Evolutionary conservation across 108 stramenopile species (phyloP), one percentile per base, ranked within the genome.

Genomic region (Fragilariopsis cylindrus): DNA sequence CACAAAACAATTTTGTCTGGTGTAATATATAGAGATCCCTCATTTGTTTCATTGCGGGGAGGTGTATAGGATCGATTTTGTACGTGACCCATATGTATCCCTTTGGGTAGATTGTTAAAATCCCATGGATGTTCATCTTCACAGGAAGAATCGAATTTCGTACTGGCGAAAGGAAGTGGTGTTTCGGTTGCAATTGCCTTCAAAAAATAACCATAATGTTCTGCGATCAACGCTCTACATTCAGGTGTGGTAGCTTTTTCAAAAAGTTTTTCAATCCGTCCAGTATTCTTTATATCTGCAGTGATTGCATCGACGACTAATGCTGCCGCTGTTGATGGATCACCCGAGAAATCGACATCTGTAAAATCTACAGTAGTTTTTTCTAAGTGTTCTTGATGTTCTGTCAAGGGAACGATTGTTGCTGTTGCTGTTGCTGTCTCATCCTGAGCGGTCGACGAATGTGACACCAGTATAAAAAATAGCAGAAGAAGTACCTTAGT

Each of bases 41-140:
- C 84, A 39, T 87, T 77, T 3, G 79, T 84, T 57, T 82, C 80
- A 16, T 87, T 82, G 45, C 76, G 82, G 8, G 83, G 81, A 8
- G 94, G 94, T 69, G 92, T 83, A 72, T 93, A 95, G 57, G 84
- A 82, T 55, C 89, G 74, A 73, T 92, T 89, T 72, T 92, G 90
- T 58, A 95, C 69, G 15, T 76, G 73, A 4, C 75, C 80, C 21
- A 85, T 58, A 60, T 69, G 84, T 57, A 90, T 81, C 21, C 87
- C 89, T 41, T 81, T 52, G 15, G 92, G 91, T 55, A 91, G 65
- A 74, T 90, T 87, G 50, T 92, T 76, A 75, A 89, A 92, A 77
- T 92, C 88, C 52, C 80, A 83, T 47, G 80, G 74, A 6, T 81
- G 50, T 21, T 81, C 68, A 54, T 86, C 83, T 0, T 76, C 71